Percentiles rank a stretch among this genome's conserved stretches.
Conservation (phyloP, 78 protist species). For the Capsaspora owczarzaki region DNA sequence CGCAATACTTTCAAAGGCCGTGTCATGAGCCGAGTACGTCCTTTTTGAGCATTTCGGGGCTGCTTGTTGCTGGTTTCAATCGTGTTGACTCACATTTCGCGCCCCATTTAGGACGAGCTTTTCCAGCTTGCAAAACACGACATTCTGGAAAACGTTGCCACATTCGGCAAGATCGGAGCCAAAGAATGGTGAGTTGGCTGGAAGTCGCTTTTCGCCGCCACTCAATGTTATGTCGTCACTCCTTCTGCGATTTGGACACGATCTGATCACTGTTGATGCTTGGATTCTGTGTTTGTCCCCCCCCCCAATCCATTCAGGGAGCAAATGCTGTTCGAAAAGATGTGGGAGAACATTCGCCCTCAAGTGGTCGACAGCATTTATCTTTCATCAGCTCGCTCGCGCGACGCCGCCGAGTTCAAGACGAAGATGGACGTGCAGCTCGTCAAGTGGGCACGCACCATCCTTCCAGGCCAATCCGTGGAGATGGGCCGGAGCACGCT, state of each 20-base stretch:
- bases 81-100: too few species aligned
- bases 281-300: too few species aligned
- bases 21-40: conserved; percentile 5
- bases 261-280: not conserved
- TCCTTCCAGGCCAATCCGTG: too few species aligned
- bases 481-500: too few species aligned
- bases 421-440: conserved; percentile 24
- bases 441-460: conserved; percentile 14
- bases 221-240: not conserved
- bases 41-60: too few species aligned
- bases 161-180: conserved; percentile 1
- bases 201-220: not conserved
- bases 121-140: conserved; percentile 28
- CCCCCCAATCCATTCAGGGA: conserved; percentile 11
- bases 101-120: conserved; percentile 24
- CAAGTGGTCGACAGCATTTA: conserved; percentile 8
- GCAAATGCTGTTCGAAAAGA: not conserved
- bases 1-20: conserved; percentile 13
- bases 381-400: not conserved
- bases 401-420: not conserved
- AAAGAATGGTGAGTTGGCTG: not conserved
- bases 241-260: not conserved
- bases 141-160: conserved; percentile 20
- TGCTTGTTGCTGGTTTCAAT: too few species aligned
- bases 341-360: conserved; percentile 8